A percentile compares a stretch with the other conserved stretches of the same genome.
Evolutionary conservation across 2,329 filamentous ascomycete genomes (phyloP).

Genomic region (Aureobasidium subglaciale): DNA sequence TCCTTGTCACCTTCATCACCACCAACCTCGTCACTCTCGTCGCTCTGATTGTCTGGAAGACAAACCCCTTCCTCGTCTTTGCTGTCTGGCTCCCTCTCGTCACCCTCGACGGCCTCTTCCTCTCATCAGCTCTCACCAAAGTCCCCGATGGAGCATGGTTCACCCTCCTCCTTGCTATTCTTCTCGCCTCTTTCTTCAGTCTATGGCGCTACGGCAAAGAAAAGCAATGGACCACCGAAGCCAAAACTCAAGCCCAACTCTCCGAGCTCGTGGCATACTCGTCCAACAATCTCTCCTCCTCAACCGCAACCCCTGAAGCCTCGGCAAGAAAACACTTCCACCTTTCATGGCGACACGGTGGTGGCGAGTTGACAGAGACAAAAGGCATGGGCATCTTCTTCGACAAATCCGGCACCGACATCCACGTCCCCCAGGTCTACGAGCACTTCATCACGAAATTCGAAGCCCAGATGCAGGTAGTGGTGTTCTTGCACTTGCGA

Average conservation of each 20-base stretch:
- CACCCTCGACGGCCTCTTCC: constrained; percentile 60
- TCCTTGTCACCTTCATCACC: constrained; percentile 71
- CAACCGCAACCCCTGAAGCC: constrained; percentile 14
- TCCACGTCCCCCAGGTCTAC: constrained; percentile 41
- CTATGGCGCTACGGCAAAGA: constrained; percentile 77
- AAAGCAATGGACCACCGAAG: constrained; percentile 66
- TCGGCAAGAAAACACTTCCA: constrained; percentile 20
- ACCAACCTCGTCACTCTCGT: constrained; percentile 68
- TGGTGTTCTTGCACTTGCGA: constrained; percentile 23
- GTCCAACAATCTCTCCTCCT: constrained; percentile 23
- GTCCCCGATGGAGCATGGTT: constrained; percentile 75
- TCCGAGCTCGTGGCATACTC: constrained; percentile 34
- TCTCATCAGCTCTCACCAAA: constrained; percentile 64
- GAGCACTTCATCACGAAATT: constrained; percentile 23
- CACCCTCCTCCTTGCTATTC: constrained; percentile 56
- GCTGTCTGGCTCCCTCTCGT: constrained; percentile 57
- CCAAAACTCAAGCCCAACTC: constrained; percentile 50
- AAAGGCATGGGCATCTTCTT: constrained; percentile 65
- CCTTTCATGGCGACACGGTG: constrained; percentile 36
- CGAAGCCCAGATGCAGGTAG: constrained; percentile 20
- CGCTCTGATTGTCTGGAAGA: constrained; percentile 64
- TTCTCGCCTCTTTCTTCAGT: constrained; percentile 59
- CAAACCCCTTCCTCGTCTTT: constrained; percentile 54
- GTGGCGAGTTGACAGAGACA: constrained; percentile 34
- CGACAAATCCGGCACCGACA: constrained; percentile 63